These are phyloP conservation scores for Aureobasidium sp. DNA, from an alignment of 2,329 filamentous ascomycete genomes.

Conservation along the genomic window DNA sequence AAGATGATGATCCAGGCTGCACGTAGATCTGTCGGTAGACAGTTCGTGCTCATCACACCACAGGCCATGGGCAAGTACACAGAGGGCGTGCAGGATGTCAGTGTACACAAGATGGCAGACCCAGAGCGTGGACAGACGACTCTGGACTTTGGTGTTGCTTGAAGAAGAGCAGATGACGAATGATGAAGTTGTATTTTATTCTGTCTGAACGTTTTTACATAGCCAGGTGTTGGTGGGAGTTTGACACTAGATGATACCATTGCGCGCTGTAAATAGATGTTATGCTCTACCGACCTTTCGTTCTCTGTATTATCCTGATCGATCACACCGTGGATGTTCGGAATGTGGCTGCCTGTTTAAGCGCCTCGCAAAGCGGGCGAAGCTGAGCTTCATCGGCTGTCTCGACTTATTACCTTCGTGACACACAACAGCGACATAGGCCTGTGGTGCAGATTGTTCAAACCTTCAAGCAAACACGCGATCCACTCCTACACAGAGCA, in stretches of 20 bases:
- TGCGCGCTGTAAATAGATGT: no score
- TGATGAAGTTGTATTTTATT: not conserved
- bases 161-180: not conserved
- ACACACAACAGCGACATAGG: no score
- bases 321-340: no score
- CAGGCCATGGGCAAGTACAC: conserved; percentile 60
- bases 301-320: no score
- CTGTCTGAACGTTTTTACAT: not conserved
- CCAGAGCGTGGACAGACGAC: conserved; percentile 46
- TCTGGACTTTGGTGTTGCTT: conserved; percentile 22
- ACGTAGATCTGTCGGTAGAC: conserved; percentile 75
- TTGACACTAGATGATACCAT: no score
- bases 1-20: conserved; percentile 88
- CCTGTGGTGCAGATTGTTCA: no score
- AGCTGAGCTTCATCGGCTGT: no score
- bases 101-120: conserved; percentile 60
- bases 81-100: conserved; percentile 62
- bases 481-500: no score
- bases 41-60: conserved; percentile 95
- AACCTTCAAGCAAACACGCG: not conserved
- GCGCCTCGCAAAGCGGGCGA: no score
- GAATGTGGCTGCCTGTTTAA: no score
- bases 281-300: no score
- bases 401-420: no score
- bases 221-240: conserved; percentile 11